Conservation (phyloP, 2,329 filamentous ascomycete species). For the Cryoendolithus antarcticus region DNA sequence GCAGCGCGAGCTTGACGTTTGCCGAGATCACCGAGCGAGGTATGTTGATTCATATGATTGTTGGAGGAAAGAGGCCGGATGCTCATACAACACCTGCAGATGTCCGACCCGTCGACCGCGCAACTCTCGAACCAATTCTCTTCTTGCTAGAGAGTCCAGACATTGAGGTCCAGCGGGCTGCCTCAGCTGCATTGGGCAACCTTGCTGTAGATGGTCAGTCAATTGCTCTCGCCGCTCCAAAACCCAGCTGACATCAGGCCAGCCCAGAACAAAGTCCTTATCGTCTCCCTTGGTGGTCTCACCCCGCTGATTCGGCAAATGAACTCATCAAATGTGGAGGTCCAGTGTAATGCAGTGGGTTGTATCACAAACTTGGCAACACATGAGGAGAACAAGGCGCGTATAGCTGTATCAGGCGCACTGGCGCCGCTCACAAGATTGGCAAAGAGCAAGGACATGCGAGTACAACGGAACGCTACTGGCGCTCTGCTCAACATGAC, state of each 20-base stretch:
- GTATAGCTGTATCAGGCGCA: conserved; percentile 90
- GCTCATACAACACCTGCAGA: conserved; percentile 41
- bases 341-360: conserved; percentile 96
- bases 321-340: conserved; percentile 95
- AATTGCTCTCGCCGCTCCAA: not conserved
- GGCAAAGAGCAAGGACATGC: conserved; percentile 96
- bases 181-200: conserved; percentile 90
- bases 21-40: conserved; percentile 98
- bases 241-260: conserved; percentile 1
- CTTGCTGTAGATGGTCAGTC: conserved; percentile 83
- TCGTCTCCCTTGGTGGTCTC: conserved; percentile 83
- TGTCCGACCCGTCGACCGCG: conserved; percentile 88
- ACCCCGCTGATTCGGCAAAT: conserved; percentile 92
- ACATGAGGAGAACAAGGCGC: conserved; percentile 98
- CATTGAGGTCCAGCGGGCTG: conserved; percentile 92
- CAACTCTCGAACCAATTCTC: conserved; percentile 90
- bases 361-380: conserved; percentile 98
- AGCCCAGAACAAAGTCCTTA: conserved; percentile 97
- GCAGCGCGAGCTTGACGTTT: conserved; percentile 95
- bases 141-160: conserved; percentile 90
- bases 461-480: conserved; percentile 93
- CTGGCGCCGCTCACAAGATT: conserved; percentile 80
- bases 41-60: conserved; percentile 29
- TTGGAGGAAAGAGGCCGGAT: conserved; percentile 2
- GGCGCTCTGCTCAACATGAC: conserved; percentile 98